Evolutionary conservation across 2,329 filamentous ascomycete species (phyloP), one percentile per base, ranked within the genome.

Genomic region (Curvularia eragrostidis): DNA sequence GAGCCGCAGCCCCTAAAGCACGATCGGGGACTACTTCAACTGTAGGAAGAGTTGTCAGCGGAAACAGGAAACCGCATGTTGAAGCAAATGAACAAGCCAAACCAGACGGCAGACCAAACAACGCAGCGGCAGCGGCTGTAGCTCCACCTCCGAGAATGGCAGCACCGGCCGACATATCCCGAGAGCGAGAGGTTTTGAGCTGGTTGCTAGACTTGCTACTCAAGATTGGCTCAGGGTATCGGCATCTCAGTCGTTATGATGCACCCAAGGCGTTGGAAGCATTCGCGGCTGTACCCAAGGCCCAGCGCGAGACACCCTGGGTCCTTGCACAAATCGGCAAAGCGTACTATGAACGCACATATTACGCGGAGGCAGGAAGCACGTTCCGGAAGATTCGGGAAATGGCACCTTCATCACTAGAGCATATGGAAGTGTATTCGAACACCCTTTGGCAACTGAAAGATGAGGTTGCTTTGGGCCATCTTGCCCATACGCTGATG

Each of bases 371-470:
- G 62, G 92, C 95, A 3, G 94, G 97, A 73, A 91, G 90, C 63
- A 90, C 89, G 69, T 99, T 97, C 75, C 84, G 87, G 56, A 87
- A 88, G 54, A 86, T 99, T 64, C 88, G 92, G 49, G 85, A 89
- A 30, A 83, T 95, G 65, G 89, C 91, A 12, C 94, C 94, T 1
- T 91, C 91, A 1, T 87, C 91, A 3, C 83, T 96, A 43, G 90
- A 96, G 72, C 93, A 97, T 71, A 97, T 98, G 93, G 95, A 99
- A 74, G 89, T 98, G 34, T 99, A 97, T 78, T 98, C 94, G 13
- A 99, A 95, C 0, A 89, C 96, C n/a, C 84, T 99, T n/a, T 99
- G 96, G 95, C 93, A 97, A 76, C 81, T 97, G 61, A 97, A 96
- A 77, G 89, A 91, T 62, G 94, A 97, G 72, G 91, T 93, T 0